These are phyloP conservation scores for Capsicum rhomboideum DNA, from an alignment of 257 asterid genomes.

Conservation along the genomic window DNA sequence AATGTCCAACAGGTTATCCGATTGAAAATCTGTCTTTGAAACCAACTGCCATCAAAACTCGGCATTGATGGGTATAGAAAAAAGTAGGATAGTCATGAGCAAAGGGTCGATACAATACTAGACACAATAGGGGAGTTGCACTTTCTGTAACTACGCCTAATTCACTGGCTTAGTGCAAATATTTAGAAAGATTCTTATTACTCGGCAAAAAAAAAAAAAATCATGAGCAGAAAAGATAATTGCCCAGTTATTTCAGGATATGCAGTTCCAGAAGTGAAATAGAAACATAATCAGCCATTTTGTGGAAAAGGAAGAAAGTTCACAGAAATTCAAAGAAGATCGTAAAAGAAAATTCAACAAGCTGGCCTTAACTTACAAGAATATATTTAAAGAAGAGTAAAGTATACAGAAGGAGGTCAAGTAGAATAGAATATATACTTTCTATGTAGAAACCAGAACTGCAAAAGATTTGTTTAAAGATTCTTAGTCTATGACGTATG, in stretches of 20 bases:
- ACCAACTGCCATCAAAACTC: neutral
- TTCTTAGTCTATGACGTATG: neutral
- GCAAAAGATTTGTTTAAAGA: neutral
- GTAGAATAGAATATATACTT: neutral
- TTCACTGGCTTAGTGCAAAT: neutral
- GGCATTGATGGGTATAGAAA: neutral
- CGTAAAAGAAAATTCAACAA: neutral
- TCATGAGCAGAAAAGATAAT: neutral
- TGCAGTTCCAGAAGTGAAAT: neutral
- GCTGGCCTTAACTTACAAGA: neutral
- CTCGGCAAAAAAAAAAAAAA: neutral
- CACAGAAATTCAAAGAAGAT: neutral
- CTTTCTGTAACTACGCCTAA: neutral
- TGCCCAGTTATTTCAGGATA: neutral
- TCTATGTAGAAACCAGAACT: neutral
- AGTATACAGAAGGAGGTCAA: neutral
- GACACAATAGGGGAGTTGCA: neutral
- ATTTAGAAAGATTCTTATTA: neutral
- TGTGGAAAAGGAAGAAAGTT: neutral
- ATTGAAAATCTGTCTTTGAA: neutral
- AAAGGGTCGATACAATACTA: no score
- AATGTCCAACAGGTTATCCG: neutral
- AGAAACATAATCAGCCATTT: neutral
- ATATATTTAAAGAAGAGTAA: neutral
- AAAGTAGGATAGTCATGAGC: neutral